phyloP scores from a whole-genome alignment of 129 eudicot species.

The Tagetes erecta region DNA sequence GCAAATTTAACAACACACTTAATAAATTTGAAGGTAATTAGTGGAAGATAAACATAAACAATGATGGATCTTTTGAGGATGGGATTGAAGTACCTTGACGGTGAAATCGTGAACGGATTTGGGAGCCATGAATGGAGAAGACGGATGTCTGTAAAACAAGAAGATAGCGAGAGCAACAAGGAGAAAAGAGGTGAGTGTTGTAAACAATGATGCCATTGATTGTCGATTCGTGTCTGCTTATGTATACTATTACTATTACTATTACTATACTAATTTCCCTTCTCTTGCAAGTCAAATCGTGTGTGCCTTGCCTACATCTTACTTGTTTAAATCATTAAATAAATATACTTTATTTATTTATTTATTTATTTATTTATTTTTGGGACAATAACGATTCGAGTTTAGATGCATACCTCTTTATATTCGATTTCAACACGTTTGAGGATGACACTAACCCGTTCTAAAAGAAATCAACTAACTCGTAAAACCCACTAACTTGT shows the following conservation, averaged over 20 bases:
- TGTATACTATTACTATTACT: neutral
- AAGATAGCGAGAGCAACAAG: slow-evolving; percentile 52
- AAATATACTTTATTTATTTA: too few relatives aligned
- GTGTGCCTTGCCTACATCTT: slow-evolving; percentile 8
- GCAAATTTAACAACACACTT: slow-evolving; percentile 17
- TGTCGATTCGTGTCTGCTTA: slow-evolving; percentile 15
- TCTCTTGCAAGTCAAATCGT: slow-evolving; percentile 25
- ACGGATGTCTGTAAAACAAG: slow-evolving; percentile 50
- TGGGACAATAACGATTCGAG: too few relatives aligned
- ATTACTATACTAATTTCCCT: neutral
- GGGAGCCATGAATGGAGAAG: slow-evolving; percentile 40
- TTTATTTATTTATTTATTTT: too few relatives aligned
- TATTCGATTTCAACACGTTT: too few relatives aligned
- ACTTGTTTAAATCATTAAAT: too few relatives aligned
- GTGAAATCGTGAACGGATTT: slow-evolving; percentile 68
- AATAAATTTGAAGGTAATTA: too few relatives aligned
- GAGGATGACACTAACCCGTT: too few relatives aligned
- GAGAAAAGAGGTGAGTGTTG: slow-evolving; percentile 51
- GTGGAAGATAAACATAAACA: neutral
- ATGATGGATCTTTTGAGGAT: neutral
- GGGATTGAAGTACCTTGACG: slow-evolving; percentile 55
- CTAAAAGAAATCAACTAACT: too few relatives aligned
- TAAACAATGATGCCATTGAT: slow-evolving; percentile 34
- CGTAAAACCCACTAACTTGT: too few relatives aligned
- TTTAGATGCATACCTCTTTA: too few relatives aligned